Evolutionary conservation across 2,329 filamentous ascomycete genomes (phyloP), one percentile per base, ranked within the genome.

Genomic region (Helminthosporium solani): DNA sequence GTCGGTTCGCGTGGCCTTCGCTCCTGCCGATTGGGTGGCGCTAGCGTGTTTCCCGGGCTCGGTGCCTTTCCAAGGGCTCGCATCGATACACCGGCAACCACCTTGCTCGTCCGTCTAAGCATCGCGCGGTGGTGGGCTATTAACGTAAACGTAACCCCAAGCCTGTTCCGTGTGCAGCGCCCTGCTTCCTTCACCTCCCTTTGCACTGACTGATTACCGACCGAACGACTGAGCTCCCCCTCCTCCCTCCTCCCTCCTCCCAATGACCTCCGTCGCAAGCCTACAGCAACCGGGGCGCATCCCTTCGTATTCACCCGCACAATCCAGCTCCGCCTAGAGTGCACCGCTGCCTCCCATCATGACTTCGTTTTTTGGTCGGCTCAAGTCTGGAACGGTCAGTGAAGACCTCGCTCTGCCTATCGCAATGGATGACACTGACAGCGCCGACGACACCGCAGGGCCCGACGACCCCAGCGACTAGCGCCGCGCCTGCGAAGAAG

Each of bases 351-450:
- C 55, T 49, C 40, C 51, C 47, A 46, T 54, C 56, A 80, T 80
- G 77, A 73, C 73, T 58, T 75, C 73, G 35, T 79, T 80, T 73
- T 79, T 80, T 66, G 73, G 75, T 51, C 74, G 77, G 59, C 73
- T 80, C 62, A 79, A 78, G 64, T 70, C 71, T 46, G 72, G 72
- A 57, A 70, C 70, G 56, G 75, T 76, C 55, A 68, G 71, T 74
- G 53, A 47, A 25, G 23, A 25, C 23, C 27, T 33, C 47, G 44
- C 47, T 25, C 44, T 37, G 25, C 33, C 33, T 37, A 25, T 9
- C 30, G 36, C 58, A 63, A 61, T 61, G 55, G 45, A 58, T 53
- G 40, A 39, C 23, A 25, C 9, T 5, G 23, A 25, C 50, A 50
- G 15, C 15, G 16, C 35, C 40, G 50, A 61, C 52, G 20, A 15